These are phyloP conservation scores for Fusarium concolor DNA, from an alignment of 2,329 filamentous ascomycete genomes.

Conservation along the genomic window DNA sequence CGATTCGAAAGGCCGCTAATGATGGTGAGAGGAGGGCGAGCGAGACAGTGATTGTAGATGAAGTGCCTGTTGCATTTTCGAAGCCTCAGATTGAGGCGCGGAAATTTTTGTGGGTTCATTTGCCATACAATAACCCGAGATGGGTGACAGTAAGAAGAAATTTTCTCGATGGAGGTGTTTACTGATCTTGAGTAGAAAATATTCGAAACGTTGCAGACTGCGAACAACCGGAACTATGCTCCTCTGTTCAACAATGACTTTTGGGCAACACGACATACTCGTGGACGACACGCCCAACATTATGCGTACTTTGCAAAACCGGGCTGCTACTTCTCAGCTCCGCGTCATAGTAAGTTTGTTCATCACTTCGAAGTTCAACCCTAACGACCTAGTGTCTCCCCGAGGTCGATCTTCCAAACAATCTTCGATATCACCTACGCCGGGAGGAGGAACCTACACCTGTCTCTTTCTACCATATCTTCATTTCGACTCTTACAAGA, in stretches of 20 bases:
- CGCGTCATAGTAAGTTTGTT: conserved; percentile 48
- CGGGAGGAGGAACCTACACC: conserved; percentile 53
- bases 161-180: rapidly evolving
- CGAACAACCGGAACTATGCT: conserved; percentile 53
- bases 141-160: conserved; percentile 64
- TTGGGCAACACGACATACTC: conserved; percentile 61
- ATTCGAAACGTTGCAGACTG: conserved; percentile 57
- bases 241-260: conserved; percentile 60
- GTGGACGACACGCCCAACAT: conserved; percentile 61
- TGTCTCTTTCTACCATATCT: conserved; percentile 70
- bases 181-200: conserved; percentile 52
- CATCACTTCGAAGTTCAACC: rapidly evolving
- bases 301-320: conserved; percentile 63
- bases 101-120: conserved; percentile 69
- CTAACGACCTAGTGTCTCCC: conserved; percentile 50
- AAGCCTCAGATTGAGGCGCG: conserved; percentile 52
- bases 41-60: conserved; percentile 49
- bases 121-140: conserved; percentile 67
- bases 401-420: conserved; percentile 47
- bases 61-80: conserved; percentile 47
- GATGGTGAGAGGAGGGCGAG: conserved; percentile 32
- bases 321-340: conserved; percentile 60
- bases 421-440: conserved; percentile 47
- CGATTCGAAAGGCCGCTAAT: conserved; percentile 45
- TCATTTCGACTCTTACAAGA: conserved; percentile 73